These are phyloP conservation scores for Phytophthora sp. DNA, from an alignment of 352 stramenopile genomes.

Conservation along the genomic window DNA sequence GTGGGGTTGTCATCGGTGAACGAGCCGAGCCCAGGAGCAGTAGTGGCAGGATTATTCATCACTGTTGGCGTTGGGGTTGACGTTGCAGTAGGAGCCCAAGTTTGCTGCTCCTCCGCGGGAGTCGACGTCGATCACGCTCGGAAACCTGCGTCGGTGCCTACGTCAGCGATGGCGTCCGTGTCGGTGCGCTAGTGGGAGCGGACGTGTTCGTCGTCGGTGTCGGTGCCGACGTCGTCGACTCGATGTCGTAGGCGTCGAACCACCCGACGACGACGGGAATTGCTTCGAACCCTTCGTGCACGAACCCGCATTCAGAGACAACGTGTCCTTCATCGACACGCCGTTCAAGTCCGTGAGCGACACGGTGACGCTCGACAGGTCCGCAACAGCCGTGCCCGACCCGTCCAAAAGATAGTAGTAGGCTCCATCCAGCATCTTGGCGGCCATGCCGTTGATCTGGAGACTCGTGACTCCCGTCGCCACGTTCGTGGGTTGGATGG, in stretches of 20 bases:
- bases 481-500: conserved; percentile 42
- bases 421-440: conserved; percentile 56
- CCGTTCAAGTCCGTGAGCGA: conserved; percentile 52
- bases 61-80: not conserved
- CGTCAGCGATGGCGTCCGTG: not conserved
- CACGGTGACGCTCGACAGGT: conserved; percentile 41
- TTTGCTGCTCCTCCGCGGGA: conserved; percentile 3
- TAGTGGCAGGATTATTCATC: conserved; percentile 1
- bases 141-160: no score
- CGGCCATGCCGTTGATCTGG: conserved; percentile 52
- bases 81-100: conserved; percentile 4
- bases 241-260: conserved; percentile 7
- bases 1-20: not conserved
- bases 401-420: conserved; percentile 71
- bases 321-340: conserved; percentile 47
- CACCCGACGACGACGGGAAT: conserved; percentile 33
- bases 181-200: not conserved
- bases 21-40: not conserved
- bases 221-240: not conserved
- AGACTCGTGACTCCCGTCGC: conserved; percentile 34
- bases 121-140: not conserved
- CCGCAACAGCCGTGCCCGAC: conserved; percentile 27
- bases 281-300: conserved; percentile 48
- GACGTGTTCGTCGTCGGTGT: conserved; percentile 10
- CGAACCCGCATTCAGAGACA: conserved; percentile 42